Base-by-base conservation (phyloP, 192 early-diverging fungal genomes). In the Geosiphon pyriformis region DNA sequence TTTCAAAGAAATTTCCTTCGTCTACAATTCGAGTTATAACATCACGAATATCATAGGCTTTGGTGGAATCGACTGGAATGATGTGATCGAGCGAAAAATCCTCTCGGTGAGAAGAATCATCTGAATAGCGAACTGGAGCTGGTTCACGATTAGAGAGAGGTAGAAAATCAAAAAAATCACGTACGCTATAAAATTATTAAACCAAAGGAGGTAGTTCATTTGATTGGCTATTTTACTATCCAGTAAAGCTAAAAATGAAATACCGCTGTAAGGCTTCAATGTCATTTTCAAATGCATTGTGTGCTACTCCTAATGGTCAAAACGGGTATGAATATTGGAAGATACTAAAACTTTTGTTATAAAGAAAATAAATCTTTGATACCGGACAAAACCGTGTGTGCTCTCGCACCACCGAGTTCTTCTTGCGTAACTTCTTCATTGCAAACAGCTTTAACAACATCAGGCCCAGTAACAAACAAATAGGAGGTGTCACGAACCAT, bases 401-500 rank as follows among this genome's bases (percentile, higher is more conserved):
- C 84, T 35, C 81, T 84, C 18, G 94, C 92, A 17, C 95, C 95
- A 49, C 95, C 95, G 25, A 98, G 85, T 68, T 92, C 90, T 76
- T 98, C 95, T 70, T 95, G 93, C 31, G 92, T 94, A 26, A 98
- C 93, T 7, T 82, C 79, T 73, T 98, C 95, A 80, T 95, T 94
- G 29, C 92, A 94, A 57, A 98, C 93, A 3, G 90, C 87, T 82
- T 94, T 94, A 70, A 98, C 92, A 2, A 98, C 95, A 27, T 95
- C 94, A 3, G 95, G 95, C 18, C 95, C 95, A 4, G 95, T 98
- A 31, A 98, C 95, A 77, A 95, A 98, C 60, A 98, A 81, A 72
- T 96, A 91, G 34, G 94, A 96, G 2, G 93, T 91, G 69, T 94
- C 90, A 18, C 87, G 81, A n/a, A 98, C 94, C 95, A 98, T 98